These are phyloP conservation scores for Plasmodium inui DNA, from an alignment of 169 alveolate genomes.

Conservation along the genomic window DNA sequence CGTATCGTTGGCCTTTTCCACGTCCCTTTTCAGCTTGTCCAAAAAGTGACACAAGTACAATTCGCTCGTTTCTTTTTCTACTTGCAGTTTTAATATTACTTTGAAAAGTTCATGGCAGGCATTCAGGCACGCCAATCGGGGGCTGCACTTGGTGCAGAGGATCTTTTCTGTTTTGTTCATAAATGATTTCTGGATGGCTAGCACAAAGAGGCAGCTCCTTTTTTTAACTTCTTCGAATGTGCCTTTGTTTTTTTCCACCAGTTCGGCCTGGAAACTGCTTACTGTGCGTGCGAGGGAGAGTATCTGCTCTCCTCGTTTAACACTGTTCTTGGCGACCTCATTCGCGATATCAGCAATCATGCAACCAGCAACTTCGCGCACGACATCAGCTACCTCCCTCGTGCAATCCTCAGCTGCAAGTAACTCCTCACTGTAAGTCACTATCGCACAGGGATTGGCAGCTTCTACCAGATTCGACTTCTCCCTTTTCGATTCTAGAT, in stretches of 20 bases:
- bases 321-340: background rate
- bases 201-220: conserved; percentile 18
- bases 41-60: conserved; percentile 50
- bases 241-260: conserved; percentile 10
- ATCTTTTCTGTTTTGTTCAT: conserved; percentile 49
- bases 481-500: background rate
- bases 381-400: background rate
- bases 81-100: conserved; percentile 48
- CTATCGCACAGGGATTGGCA: background rate
- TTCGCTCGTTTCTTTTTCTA: conserved; percentile 75
- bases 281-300: conserved; percentile 12
- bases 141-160: conserved; percentile 30
- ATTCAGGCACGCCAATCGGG: background rate
- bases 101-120: conserved; percentile 19
- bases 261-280: conserved; percentile 27
- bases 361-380: background rate
- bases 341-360: background rate
- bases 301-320: background rate
- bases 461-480: background rate
- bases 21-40: conserved; percentile 36
- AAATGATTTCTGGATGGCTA: conserved; percentile 48
- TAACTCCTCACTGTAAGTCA: background rate
- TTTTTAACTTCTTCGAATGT: conserved; percentile 51
- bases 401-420: background rate
- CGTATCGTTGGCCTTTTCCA: background rate